Percentiles rank a stretch among this genome's conserved stretches.
phyloP scores from a whole-genome alignment of 352 stramenopile species.

The Globisporangium sylvaticum region DNA sequence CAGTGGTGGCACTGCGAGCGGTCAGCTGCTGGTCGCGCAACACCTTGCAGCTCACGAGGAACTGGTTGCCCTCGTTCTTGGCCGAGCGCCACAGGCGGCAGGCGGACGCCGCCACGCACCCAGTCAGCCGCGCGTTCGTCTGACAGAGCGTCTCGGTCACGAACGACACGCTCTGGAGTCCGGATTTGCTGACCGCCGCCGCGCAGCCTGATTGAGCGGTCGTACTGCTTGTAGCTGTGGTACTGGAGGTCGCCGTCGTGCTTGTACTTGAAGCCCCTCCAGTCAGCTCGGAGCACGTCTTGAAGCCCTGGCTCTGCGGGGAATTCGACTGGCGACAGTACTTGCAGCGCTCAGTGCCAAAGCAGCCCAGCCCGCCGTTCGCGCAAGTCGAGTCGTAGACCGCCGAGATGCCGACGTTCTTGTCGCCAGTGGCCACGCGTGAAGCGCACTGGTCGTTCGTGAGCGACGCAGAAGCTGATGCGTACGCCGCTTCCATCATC shows the following conservation, averaged over 20 bases:
- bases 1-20: not conserved
- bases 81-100: constrained; percentile 51
- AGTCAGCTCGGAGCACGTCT: constrained; percentile 19
- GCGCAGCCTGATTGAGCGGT: constrained; percentile 22
- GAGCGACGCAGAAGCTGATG: not conserved
- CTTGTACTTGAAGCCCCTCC: not conserved
- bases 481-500: not conserved
- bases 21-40: constrained; percentile 18
- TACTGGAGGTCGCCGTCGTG: constrained; percentile 14
- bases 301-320: constrained; percentile 22
- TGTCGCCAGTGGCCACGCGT: constrained; percentile 27
- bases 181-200: constrained; percentile 21
- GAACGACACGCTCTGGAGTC: constrained; percentile 39
- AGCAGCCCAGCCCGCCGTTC: constrained; percentile 31
- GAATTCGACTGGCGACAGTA: constrained; percentile 24
- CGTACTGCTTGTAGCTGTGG: not conserved
- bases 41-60: constrained; percentile 51
- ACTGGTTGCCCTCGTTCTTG: constrained; percentile 62
- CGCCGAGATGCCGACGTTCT: constrained; percentile 30
- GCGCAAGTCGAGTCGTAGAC: constrained; percentile 20
- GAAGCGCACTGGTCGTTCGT: constrained; percentile 21
- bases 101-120: constrained; percentile 38
- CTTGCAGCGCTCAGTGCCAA: constrained; percentile 18
- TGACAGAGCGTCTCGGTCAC: constrained; percentile 41
- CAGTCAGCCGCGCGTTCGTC: constrained; percentile 22